Base-by-base conservation (phyloP, 495 filamentous ascomycete genomes). In the Podospora bellae-mahoneyi region DNA sequence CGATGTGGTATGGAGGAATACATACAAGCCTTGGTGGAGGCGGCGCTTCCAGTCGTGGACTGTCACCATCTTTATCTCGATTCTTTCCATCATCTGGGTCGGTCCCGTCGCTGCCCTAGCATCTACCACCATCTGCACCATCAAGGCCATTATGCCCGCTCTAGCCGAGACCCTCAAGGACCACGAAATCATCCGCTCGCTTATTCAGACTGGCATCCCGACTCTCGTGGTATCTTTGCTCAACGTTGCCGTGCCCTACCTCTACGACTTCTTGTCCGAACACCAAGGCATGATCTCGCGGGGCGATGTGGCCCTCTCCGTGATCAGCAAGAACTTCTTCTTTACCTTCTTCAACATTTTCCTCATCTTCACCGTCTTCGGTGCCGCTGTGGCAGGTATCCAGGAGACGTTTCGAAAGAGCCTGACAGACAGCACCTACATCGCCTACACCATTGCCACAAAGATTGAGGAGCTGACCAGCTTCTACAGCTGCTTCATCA, bases 261-360 rank as follows among this genome's bases (percentile, higher is more conserved):
- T 99, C 15, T 99, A 99, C 80, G 94, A 94, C 70, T 97, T 89
- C 84, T 86, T 98, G 23, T 92, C 94, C 1, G 91, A 90, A 74
- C 83, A 86, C 28, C 95, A 99, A 82, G 95, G 95, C 67, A 93
- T 97, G 90, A 90, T 95, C 64, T 97, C 95, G 0, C 92, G 91
- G 71, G 91, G 90, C 27, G 96, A 99, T 66, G 87, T 98, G n/a
- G 96, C 97, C 74, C 85, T 98, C 10, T 97, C 94, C 7, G 83
- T 93, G 55, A 93, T 98, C 75, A 96, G 92, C 66, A 99, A 99
- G 82, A 99, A 97, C 75, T 99, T 97, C 80, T 97, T 97, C 85
- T 99, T 98, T 79, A 92, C 91, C 39, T 99, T 99, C 82, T 97
- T 98, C 87, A 99, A 99, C 80, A 88, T 97, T 26, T 99, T 99